Percentiles rank a stretch among this genome's conserved stretches.
These are phyloP conservation scores for Talaromyces amestolkiae DNA, from an alignment of 2,329 filamentous ascomycete species.

Conservation along the genomic window DNA sequence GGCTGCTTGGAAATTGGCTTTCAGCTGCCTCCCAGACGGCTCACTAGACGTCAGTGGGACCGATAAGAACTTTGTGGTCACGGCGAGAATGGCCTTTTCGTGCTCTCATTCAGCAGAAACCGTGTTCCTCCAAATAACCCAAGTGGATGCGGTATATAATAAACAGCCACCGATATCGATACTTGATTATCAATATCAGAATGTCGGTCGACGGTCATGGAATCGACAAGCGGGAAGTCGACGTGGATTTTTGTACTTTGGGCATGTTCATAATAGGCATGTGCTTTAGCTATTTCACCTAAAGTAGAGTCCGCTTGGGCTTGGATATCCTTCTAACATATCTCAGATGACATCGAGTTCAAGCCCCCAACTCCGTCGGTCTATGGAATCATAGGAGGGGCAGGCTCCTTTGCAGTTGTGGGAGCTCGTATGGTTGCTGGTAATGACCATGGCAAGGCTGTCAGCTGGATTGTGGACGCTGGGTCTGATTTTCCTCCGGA, in stretches of 20 bases:
- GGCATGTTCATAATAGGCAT: slow-evolving; percentile 65
- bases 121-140: background rate
- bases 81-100: background rate
- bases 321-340: slow-evolving; percentile 12
- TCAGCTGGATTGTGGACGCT: slow-evolving; percentile 89
- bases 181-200: background rate
- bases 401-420: slow-evolving; percentile 79
- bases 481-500: slow-evolving; percentile 79
- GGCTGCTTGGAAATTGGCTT: background rate
- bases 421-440: slow-evolving; percentile 87
- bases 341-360: slow-evolving; percentile 84
- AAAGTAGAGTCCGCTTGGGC: background rate
- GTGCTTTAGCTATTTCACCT: slow-evolving; percentile 9
- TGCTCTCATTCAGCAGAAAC: background rate
- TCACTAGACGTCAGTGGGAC: background rate
- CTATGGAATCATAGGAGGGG: slow-evolving; percentile 79
- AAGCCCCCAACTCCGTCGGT: slow-evolving; percentile 66
- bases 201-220: background rate
- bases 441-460: slow-evolving; percentile 58
- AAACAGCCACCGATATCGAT: background rate
- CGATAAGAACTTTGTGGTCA: background rate
- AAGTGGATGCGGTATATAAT: background rate
- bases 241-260: slow-evolving; percentile 58
- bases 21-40: background rate
- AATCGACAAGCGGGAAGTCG: background rate